Conservation (phyloP, 1,284 basidiomycete genomes). For the Austroboletus niveus region DNA sequence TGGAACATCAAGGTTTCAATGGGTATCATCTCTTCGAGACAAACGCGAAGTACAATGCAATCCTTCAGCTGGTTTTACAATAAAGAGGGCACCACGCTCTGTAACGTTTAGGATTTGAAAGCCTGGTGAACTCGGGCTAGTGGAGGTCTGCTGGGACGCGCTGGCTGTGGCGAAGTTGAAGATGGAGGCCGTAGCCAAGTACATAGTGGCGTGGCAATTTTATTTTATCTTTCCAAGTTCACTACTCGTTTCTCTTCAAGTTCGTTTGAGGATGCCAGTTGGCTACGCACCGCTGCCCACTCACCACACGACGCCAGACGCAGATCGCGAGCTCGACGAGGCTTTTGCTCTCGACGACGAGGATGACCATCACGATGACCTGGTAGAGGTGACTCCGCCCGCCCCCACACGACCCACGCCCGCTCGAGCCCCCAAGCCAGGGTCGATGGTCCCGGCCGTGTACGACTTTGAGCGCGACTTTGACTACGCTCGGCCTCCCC, state of each 20-base stretch:
- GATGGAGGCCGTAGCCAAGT: not conserved
- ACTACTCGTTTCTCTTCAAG: not conserved
- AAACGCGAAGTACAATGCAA: not conserved
- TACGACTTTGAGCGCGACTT: constrained; percentile 88
- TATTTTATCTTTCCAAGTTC: not conserved
- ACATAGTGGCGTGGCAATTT: not conserved
- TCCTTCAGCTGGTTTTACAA: not conserved
- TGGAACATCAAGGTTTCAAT: constrained; percentile 22
- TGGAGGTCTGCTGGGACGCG: constrained; percentile 9
- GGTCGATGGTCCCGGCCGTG: constrained; percentile 30
- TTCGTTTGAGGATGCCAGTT: constrained; percentile 35
- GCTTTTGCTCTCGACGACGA: constrained; percentile 61
- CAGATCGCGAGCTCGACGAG: constrained; percentile 62
- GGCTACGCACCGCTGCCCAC: constrained; percentile 54
- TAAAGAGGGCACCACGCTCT: not conserved
- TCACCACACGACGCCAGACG: constrained; percentile 44
- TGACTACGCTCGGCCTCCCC: constrained; percentile 70
- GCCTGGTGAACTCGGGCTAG: not conserved
- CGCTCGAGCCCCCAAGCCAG: constrained; percentile 4
- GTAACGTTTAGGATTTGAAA: not conserved
- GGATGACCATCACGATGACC: constrained; percentile 44
- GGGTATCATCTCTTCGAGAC: not conserved
- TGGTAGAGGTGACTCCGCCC: constrained; percentile 35
- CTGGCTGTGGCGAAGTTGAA: not conserved
- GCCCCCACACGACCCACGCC: constrained; percentile 6